Percentiles rank a stretch among this genome's conserved stretches.
Conservation (phyloP, 805 yeast species). For the Saturnispora bothae region DNA sequence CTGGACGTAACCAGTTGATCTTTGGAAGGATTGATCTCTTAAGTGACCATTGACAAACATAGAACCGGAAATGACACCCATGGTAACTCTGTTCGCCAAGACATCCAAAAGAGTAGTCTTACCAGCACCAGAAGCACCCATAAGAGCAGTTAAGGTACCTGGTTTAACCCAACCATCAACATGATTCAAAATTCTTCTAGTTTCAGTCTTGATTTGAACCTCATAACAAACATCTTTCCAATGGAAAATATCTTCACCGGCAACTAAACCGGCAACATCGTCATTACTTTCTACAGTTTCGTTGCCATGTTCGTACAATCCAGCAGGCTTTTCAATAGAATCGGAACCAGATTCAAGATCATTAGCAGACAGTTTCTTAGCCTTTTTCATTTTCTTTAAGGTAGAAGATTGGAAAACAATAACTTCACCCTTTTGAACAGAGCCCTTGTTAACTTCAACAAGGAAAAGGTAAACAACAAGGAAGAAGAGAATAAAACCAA, state of each 20-base stretch:
- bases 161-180: slow-evolving; percentile 82
- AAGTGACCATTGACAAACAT: slow-evolving; percentile 46
- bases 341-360: slow-evolving; percentile 22
- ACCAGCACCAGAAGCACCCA: slow-evolving; percentile 62
- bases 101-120: slow-evolving; percentile 47
- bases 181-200: slow-evolving; percentile 48
- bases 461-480: slow-evolving; percentile 40
- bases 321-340: slow-evolving; percentile 19
- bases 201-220: slow-evolving; percentile 49
- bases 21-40: slow-evolving; percentile 38
- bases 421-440: slow-evolving; percentile 64
- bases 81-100: slow-evolving; percentile 41
- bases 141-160: slow-evolving; percentile 66
- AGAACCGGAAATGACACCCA: slow-evolving; percentile 49
- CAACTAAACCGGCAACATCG: slow-evolving; percentile 22
- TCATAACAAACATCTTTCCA: slow-evolving; percentile 72
- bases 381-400: slow-evolving; percentile 36
- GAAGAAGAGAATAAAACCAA: slow-evolving; percentile 48
- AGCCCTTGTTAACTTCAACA: slow-evolving; percentile 49
- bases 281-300: slow-evolving; percentile 17
- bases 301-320: slow-evolving; percentile 16
- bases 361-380: slow-evolving; percentile 18
- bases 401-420: slow-evolving; percentile 45
- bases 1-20: slow-evolving; percentile 50
- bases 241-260: slow-evolving; percentile 49